These are phyloP conservation scores for Aureobasidium vineae DNA, from an alignment of 2,329 filamentous ascomycete species.

Conservation along the genomic window DNA sequence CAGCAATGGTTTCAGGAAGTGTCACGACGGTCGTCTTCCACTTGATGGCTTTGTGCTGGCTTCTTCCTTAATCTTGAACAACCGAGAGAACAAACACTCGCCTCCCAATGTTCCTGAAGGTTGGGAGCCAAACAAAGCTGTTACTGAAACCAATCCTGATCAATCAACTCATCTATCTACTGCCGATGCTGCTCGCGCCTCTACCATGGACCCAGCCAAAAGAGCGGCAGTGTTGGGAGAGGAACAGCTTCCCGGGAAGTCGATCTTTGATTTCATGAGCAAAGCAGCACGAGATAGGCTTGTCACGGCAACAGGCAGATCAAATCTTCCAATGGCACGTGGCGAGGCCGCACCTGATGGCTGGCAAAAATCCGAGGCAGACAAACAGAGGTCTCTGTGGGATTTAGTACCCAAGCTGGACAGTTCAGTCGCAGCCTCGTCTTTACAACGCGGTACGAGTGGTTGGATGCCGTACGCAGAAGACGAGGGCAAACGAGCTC, in stretches of 20 bases:
- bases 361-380: conserved; percentile 61
- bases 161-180: conserved; percentile 59
- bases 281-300: conserved; percentile 74
- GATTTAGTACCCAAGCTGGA: conserved; percentile 48
- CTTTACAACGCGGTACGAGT: conserved; percentile 51
- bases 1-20: conserved; percentile 60
- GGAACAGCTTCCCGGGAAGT: conserved; percentile 79
- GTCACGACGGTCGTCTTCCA: conserved; percentile 78
- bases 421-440: conserved; percentile 45
- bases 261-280: conserved; percentile 90
- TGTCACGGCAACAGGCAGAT: conserved; percentile 70
- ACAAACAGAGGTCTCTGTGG: conserved; percentile 57
- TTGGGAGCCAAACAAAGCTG: conserved; percentile 63
- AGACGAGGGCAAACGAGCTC: conserved; percentile 71
- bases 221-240: conserved; percentile 82
- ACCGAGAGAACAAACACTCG: conserved; percentile 54
- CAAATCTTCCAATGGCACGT: conserved; percentile 71
- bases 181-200: conserved; percentile 73
- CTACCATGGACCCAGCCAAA: conserved; percentile 69
- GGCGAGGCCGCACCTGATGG: conserved; percentile 68
- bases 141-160: conserved; percentile 30
- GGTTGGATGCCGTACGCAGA: conserved; percentile 83
- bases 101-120: conserved; percentile 67
- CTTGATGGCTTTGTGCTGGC: conserved; percentile 77
- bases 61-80: conserved; percentile 43